phyloP scores from a whole-genome alignment of 495 filamentous ascomycete genomes.

The Penicillium manginii region DNA sequence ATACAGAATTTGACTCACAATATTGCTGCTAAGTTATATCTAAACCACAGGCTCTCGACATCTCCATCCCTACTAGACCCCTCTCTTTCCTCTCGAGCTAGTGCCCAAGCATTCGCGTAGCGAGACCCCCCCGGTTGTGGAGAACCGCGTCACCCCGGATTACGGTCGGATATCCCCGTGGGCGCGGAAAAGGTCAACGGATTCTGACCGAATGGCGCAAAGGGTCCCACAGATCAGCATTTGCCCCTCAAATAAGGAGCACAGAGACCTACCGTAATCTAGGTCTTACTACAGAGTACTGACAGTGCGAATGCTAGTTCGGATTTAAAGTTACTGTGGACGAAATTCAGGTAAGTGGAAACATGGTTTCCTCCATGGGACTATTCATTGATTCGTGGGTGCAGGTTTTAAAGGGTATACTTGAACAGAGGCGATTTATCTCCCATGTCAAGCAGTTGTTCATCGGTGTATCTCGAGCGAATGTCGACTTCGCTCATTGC shows the following conservation, averaged over 20 bases:
- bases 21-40: neutral
- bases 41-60: neutral
- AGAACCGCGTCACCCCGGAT: slow-evolving; percentile 2
- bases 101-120: neutral
- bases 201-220: neutral
- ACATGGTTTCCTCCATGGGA: neutral
- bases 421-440: slow-evolving; percentile 47
- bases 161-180: slow-evolving; percentile 1
- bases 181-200: neutral
- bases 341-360: neutral
- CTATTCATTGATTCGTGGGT: neutral
- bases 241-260: neutral
- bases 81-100: neutral
- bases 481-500: slow-evolving; percentile 34
- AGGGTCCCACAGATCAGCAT: neutral
- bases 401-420: slow-evolving; percentile 30
- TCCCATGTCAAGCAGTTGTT: slow-evolving; percentile 45
- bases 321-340: slow-evolving; percentile 36
- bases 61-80: neutral
- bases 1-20: neutral
- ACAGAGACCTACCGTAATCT: too few relatives aligned
- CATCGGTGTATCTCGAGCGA: slow-evolving; percentile 35
- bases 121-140: neutral
- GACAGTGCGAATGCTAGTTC: too few relatives aligned
- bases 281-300: too few relatives aligned